Conservation (phyloP, 2,329 filamentous ascomycete genomes). For the Sclerotinia borealis region DNA sequence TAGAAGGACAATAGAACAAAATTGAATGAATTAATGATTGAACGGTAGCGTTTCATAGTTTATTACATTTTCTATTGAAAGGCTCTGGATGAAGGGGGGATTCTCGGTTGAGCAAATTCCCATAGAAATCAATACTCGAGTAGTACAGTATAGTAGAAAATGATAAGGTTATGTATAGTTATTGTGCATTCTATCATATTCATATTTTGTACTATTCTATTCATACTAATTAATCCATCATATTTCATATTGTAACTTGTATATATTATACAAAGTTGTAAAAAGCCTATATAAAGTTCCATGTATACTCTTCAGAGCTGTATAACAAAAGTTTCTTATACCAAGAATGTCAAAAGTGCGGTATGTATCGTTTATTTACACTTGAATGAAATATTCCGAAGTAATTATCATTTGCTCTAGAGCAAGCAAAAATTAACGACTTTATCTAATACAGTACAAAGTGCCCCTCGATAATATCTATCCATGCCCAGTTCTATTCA, state of each 20-base stretch:
- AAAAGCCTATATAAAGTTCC: neutral
- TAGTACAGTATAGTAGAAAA: neutral
- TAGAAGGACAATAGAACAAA: neutral
- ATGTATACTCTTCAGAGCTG: neutral
- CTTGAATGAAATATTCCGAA: conserved; percentile 1
- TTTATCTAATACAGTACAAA: neutral
- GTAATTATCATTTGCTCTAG: conserved; percentile 2
- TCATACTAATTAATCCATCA: neutral
- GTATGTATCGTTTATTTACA: conserved; percentile 2
- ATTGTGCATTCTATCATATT: neutral
- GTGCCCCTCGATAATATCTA: neutral
- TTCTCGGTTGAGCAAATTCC: conserved; percentile 7
- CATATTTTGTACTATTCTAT: neutral
- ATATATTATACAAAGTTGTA: neutral
- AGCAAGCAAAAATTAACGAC: conserved; percentile 9
- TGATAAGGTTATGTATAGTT: neutral
- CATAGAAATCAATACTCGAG: neutral
- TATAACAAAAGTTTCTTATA: neutral
- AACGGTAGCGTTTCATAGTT: conserved; percentile 1
- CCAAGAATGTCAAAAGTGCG: neutral
- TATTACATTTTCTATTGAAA: neutral
- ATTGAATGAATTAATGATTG: neutral
- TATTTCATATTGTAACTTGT: neutral
- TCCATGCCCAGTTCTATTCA: neutral
- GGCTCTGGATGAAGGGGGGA: neutral